Base-by-base conservation (phyloP, 2,329 filamentous ascomycete genomes). In the Scleromitrula shiraiana region DNA sequence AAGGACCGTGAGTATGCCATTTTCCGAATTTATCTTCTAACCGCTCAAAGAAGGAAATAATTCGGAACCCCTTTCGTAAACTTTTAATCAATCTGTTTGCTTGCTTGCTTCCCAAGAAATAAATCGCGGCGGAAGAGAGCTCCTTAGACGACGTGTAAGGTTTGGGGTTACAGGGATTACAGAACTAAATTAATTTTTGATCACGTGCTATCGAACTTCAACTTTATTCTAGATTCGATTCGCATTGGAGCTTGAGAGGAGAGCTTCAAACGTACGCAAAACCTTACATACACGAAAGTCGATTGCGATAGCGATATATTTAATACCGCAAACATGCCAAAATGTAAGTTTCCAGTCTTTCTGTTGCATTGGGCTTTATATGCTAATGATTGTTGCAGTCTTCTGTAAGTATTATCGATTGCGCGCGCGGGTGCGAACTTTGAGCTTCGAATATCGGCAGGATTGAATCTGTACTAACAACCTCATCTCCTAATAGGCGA, bases 321-420 rank as follows among this genome's bases (percentile, higher is more conserved):
- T n/a, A 42, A 41, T 15, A 43, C 50, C 42, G 52, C 47, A 74
- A 85, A 76, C 56, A 91, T 93, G 87, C 87, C 85, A 51, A 91
- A 91, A 77, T 93, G 88, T 91, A 78, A 78, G 83, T 77, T 26
- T 6, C 4, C 2, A 8, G 17, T 23, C 51, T 53, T 22, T 37
- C 53, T 51, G 1, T 20, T 17, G 52, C 30, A 26, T 43, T 46
- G 22, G 24, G 41, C 20, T 9, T 47, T 35, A 40, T 15, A 42
- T 57, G 53, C 67, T 74, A 66, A 72, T 67, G 58, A 56, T 60
- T 53, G 14, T 35, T 6, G 62, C 64, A 88, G 83, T 86, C 78
- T 87, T 87, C 68, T 88, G 77, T 78, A 78, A 69, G 75, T 69
- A 56, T 39, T 9, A 33, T 35, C 45, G 19, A 41, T 41, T 47